Base-by-base conservation (phyloP, 768 basidiomycete genomes). In the Tephrocybe sp. region DNA sequence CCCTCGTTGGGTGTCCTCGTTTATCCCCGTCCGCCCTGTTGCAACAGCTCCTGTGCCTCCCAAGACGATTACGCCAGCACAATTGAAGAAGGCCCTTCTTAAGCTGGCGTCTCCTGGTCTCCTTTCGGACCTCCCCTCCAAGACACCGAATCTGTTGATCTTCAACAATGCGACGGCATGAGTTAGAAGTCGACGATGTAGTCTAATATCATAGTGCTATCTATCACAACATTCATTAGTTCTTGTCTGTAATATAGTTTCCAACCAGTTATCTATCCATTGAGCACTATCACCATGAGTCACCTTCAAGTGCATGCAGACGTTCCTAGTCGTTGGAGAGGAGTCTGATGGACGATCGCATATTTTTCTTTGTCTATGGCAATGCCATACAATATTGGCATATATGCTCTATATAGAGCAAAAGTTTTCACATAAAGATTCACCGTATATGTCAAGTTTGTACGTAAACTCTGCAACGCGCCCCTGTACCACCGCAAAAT, bases 41-140 rank as follows among this genome's bases (percentile, higher is more conserved):
- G 60, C 73, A 3, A 61, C 66, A 21, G 73, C 74, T 0, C 75
- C 83, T 16, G 58, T 74, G 5, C 78, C 79, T 13, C 61, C 66
- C 11, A 56, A 64, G 60, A 65, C 65, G 34, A 59, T 96, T 18
- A 79, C 81, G 4, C 89, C 95, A 5, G 61, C 67, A 26, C 82
- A 88, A 66, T 72, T 98, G 53, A 97, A 92, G 84, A 70, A 77
- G 51, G 87, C 88, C 5, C 56, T 98, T 25, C 32, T 89, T 25
- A 69, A 65, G 1, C 73, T 98, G 4, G 68, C 87, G 11, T 86
- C 75, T 47, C 59, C 63, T 39, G 79, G 68, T 43, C 35, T 77
- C 15, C 71, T 97, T 9, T 22, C 48, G 0, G 74, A 78, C 9
- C 69, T 84, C 18, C 82, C 82, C 2, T 46, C 55, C 1, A 66